A percentile compares a stretch with the other conserved stretches of the same genome.
Evolutionary conservation across 176 grass and related monocot species (phyloP).

Genomic region (Zoysia pacifica): DNA sequence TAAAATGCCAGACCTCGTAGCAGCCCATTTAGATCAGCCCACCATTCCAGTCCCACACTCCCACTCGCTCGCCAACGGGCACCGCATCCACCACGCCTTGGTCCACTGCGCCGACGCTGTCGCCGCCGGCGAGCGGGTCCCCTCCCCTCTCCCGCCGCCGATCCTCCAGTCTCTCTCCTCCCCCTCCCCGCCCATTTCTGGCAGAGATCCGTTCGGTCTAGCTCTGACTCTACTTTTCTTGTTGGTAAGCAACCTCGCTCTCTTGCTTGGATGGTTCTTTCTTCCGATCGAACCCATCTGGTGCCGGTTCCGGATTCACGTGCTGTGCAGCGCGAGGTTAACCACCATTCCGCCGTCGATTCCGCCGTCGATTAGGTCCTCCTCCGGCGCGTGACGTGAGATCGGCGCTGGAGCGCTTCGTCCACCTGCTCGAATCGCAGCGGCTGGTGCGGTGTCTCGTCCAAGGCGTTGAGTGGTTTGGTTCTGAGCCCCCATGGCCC

Average conservation of each 20-base stretch:
- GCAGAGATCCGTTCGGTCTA: background rate
- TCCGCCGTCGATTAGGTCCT: background rate
- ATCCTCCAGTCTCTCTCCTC: background rate
- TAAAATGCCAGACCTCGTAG: no score
- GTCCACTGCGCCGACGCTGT: background rate
- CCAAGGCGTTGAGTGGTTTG: background rate
- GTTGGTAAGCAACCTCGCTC: background rate
- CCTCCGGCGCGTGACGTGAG: background rate
- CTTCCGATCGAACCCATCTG: background rate
- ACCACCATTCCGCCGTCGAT: background rate
- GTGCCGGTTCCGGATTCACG: background rate
- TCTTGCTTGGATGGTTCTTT: background rate
- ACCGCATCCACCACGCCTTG: background rate
- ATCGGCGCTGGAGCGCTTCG: slow-evolving; percentile 3
- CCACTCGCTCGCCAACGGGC: background rate
- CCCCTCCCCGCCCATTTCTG: background rate
- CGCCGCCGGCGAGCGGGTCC: background rate
- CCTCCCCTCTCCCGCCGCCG: background rate
- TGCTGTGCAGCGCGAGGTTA: background rate
- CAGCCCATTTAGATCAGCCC: no score
- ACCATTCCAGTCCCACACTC: background rate
- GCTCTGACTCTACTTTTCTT: background rate
- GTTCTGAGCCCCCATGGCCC: slow-evolving; percentile 25
- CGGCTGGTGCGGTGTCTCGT: background rate
- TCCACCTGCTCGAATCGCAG: background rate